Conservation (phyloP, 2,329 filamentous ascomycete genomes). For the Ceratocystis alfenasii region DNA sequence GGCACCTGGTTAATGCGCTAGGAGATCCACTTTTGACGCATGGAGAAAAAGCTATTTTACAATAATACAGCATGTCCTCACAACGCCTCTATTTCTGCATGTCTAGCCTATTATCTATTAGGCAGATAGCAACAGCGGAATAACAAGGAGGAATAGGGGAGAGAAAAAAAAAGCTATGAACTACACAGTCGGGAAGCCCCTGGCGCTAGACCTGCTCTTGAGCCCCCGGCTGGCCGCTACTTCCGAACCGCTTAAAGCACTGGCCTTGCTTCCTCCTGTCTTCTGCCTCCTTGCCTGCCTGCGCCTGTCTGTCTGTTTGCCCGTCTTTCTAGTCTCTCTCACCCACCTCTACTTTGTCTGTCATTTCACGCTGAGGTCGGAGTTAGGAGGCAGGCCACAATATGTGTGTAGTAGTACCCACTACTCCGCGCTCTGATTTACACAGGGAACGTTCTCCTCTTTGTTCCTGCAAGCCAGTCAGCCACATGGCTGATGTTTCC, state of each 20-base stretch:
- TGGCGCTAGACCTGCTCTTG: conserved; percentile 7
- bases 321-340: not conserved
- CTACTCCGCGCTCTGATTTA: not conserved
- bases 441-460: not conserved
- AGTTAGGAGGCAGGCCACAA: no score
- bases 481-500: not conserved
- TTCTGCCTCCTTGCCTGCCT: not conserved
- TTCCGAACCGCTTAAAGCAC: conserved; percentile 2
- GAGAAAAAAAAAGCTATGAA: not conserved
- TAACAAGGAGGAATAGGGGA: no score
- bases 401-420: not conserved
- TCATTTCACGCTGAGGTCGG: no score
- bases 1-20: not conserved
- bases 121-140: no score
- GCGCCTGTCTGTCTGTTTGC: not conserved
- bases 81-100: not conserved
- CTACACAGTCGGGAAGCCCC: conserved; percentile 9
- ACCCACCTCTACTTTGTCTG: no score
- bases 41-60: not conserved
- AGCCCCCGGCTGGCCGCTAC: not conserved
- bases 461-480: not conserved
- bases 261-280: not conserved
- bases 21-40: not conserved
- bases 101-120: no score
- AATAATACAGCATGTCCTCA: not conserved